Evolutionary conservation across 768 basidiomycete genomes (phyloP).

Genomic region (Leucosporidium scottii): DNA sequence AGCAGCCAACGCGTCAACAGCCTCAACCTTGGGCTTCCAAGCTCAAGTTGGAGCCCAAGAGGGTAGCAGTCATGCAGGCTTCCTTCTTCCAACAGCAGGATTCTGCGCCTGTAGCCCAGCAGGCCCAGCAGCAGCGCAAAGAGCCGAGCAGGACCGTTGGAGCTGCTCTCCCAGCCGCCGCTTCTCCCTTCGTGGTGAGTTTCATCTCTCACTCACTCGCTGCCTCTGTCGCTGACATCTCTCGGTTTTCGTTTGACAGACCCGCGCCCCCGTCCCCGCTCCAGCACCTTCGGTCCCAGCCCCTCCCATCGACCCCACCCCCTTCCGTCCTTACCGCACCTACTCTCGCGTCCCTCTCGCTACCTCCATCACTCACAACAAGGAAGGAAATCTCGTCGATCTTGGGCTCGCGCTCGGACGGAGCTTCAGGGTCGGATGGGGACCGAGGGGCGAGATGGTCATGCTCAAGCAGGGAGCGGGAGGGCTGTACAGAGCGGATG

Average conservation of each 20-base stretch:
- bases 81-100: conserved; percentile 54
- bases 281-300: conserved; percentile 13
- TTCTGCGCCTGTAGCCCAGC: background rate
- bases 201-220: conserved; percentile 49
- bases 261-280: conserved; percentile 1
- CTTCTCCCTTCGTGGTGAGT: conserved; percentile 44
- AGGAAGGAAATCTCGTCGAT: conserved; percentile 64
- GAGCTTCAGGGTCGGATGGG: conserved; percentile 86
- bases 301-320: conserved; percentile 24
- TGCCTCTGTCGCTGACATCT: background rate
- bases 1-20: background rate
- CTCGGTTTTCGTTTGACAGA: background rate
- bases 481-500: conserved; percentile 41
- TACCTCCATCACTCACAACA: conserved; percentile 56
- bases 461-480: conserved; percentile 56
- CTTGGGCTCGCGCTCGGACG: conserved; percentile 78
- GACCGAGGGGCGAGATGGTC: conserved; percentile 66
- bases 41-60: conserved; percentile 72
- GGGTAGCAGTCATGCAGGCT: conserved; percentile 89
- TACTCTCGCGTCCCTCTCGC: conserved; percentile 28
- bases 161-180: background rate
- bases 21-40: conserved; percentile 63
- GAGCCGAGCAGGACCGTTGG: background rate
- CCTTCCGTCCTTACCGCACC: conserved; percentile 25
- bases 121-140: background rate